Percentiles rank a stretch among this genome's conserved stretches.
Evolutionary conservation across 2,329 filamentous ascomycete genomes (phyloP).

Genomic region (Thelonectria blattea): DNA sequence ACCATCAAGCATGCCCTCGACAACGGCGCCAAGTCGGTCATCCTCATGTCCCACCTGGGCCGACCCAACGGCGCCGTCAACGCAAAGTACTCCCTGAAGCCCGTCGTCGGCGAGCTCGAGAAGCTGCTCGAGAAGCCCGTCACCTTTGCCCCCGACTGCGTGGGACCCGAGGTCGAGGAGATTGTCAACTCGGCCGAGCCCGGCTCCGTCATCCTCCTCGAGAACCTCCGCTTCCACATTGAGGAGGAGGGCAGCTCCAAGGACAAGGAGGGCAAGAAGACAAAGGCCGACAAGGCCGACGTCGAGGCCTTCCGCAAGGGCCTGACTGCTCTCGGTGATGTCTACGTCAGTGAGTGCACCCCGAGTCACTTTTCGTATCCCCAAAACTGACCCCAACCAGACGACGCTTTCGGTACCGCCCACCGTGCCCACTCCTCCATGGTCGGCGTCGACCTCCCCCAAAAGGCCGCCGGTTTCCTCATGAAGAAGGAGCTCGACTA

Average conservation of each 20-base stretch:
- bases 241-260: slow-evolving; percentile 98
- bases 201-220: slow-evolving; percentile 86
- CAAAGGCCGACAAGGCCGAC: slow-evolving; percentile 93
- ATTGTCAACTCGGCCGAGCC: slow-evolving; percentile 81
- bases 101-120: slow-evolving; percentile 89
- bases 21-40: slow-evolving; percentile 86
- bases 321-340: slow-evolving; percentile 89
- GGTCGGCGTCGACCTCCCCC: slow-evolving; percentile 94
- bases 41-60: slow-evolving; percentile 98
- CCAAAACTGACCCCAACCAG: slow-evolving; percentile 52
- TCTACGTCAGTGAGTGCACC: slow-evolving; percentile 84
- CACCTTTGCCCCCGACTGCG: slow-evolving; percentile 87
- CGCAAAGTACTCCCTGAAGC: slow-evolving; percentile 92
- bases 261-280: slow-evolving; percentile 94
- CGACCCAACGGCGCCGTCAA: slow-evolving; percentile 90
- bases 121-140: slow-evolving; percentile 86
- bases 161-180: slow-evolving; percentile 88
- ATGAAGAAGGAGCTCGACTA: slow-evolving; percentile 99
- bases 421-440: slow-evolving; percentile 99
- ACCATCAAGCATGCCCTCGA: slow-evolving; percentile 95
- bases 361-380: neutral
- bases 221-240: slow-evolving; percentile 98
- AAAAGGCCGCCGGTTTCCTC: slow-evolving; percentile 97
- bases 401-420: slow-evolving; percentile 97
- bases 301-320: slow-evolving; percentile 95